phyloP scores from a whole-genome alignment of 257 asterid genomes.

The Capsicum chinense region DNA sequence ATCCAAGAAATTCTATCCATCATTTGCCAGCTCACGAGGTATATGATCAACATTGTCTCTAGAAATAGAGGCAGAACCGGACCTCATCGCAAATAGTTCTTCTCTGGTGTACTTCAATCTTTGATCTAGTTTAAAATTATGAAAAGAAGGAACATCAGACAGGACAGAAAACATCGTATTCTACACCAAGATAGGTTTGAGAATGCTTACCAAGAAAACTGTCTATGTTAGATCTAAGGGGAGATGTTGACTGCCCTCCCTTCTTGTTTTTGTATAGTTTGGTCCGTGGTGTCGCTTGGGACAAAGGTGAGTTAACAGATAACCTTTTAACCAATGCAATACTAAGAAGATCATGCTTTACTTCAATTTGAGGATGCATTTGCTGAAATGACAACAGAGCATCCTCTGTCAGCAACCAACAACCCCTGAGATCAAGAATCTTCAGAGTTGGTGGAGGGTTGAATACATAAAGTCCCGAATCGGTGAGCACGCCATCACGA shows the following conservation, averaged over 20 bases:
- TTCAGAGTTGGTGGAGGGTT: constrained; percentile 61
- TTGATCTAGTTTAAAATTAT: constrained; percentile 66
- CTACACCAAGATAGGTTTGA: neutral
- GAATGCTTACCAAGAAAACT: constrained; percentile 58
- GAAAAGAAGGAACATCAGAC: constrained; percentile 15
- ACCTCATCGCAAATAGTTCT: constrained; percentile 63
- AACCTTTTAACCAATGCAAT: constrained; percentile 38
- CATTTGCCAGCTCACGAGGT: constrained; percentile 7
- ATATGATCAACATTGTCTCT: constrained; percentile 33
- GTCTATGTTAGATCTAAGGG: constrained; percentile 33
- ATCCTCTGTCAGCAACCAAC: constrained; percentile 83
- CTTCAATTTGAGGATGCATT: constrained; percentile 62
- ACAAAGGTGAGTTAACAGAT: constrained; percentile 41
- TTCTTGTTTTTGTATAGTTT: constrained; percentile 40
- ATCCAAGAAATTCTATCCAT: constrained; percentile 7
- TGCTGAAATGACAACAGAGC: constrained; percentile 52
- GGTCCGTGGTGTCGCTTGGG: constrained; percentile 37
- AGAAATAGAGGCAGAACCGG: constrained; percentile 41
- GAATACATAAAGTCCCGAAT: constrained; percentile 59
- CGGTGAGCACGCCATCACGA: constrained; percentile 66
- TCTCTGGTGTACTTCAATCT: constrained; percentile 80
- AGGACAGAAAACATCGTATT: neutral
- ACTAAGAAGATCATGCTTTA: constrained; percentile 63
- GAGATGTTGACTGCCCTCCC: constrained; percentile 42
- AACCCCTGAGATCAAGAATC: constrained; percentile 80